Evolutionary conservation across 208 protist species (phyloP).

Genomic region (Acanthamoeba lugdunensis): DNA sequence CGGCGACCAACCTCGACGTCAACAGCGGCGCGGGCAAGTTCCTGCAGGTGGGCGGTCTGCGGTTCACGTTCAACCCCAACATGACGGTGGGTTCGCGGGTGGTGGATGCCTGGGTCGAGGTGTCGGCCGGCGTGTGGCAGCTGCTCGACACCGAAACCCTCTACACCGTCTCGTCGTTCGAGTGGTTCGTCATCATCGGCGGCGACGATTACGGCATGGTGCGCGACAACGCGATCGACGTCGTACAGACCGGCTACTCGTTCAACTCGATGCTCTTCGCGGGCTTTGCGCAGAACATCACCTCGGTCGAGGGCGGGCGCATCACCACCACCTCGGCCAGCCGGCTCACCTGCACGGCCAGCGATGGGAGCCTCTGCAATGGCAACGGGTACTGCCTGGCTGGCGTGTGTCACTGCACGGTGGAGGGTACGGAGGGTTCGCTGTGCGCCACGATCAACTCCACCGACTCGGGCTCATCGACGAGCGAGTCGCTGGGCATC

Average conservation of each 20-base stretch:
- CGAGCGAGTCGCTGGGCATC: not conserved
- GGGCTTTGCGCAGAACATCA: constrained; percentile 1
- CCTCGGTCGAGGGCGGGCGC: not conserved
- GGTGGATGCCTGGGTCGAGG: constrained; percentile 37
- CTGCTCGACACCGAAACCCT: not conserved
- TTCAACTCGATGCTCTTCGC: constrained; percentile 21
- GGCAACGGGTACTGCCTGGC: constrained; percentile 40
- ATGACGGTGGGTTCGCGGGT: not conserved
- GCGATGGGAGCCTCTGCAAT: not conserved
- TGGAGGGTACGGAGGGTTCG: not conserved
- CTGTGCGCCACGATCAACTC: not conserved
- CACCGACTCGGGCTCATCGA: not conserved
- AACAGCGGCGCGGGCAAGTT: constrained; percentile 53
- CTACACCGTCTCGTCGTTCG: constrained; percentile 36
- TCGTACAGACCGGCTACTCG: not conserved
- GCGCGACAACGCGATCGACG: not conserved
- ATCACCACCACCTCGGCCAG: constrained; percentile 29
- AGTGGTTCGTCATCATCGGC: constrained; percentile 49
- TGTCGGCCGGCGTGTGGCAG: not conserved
- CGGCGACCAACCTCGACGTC: constrained; percentile 14
- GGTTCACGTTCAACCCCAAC: constrained; percentile 21
- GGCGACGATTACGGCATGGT: constrained; percentile 57
- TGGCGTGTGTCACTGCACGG: constrained; percentile 37
- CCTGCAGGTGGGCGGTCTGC: constrained; percentile 22
- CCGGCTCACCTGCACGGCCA: not conserved